Percentiles rank a stretch among this genome's conserved stretches.
Evolutionary conservation across 2,329 filamentous ascomycete species (phyloP).

Genomic region (Trichoderma lentiforme): DNA sequence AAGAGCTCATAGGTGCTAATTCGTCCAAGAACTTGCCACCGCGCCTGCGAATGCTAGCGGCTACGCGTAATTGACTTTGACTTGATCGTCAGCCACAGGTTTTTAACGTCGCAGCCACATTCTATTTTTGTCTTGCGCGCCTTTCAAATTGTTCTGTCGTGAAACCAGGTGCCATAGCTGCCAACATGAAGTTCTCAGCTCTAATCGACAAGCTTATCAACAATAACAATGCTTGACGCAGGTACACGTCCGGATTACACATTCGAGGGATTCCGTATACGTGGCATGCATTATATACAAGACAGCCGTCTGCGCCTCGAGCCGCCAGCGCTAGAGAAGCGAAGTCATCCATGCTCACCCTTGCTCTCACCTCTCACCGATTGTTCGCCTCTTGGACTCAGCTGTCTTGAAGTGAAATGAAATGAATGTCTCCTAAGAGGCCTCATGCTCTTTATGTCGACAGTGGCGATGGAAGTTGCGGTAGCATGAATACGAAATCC

Average conservation of each 20-base stretch:
- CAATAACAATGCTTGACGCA: background rate
- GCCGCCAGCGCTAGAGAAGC: background rate
- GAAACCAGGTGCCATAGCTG: background rate
- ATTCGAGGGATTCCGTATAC: background rate
- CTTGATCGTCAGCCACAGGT: background rate
- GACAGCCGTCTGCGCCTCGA: background rate
- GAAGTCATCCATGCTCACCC: background rate
- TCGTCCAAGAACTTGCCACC: background rate
- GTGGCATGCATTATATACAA: background rate
- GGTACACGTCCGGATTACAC: background rate
- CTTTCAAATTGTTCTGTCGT: background rate
- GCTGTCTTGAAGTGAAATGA: background rate
- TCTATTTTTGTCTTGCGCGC: background rate
- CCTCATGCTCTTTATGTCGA: background rate
- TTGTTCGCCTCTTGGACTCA: background rate
- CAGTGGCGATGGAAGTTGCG: background rate
- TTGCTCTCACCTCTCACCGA: background rate
- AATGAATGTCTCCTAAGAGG: background rate
- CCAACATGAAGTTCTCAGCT: background rate
- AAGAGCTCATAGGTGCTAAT: background rate
- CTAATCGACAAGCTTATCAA: background rate
- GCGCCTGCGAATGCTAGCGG: background rate
- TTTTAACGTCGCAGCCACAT: background rate
- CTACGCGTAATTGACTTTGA: background rate
- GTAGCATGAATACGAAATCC: background rate